Evolutionary conservation across 2,329 filamentous ascomycete species (phyloP), one percentile per base, ranked within the genome.

Genomic region (Botryotinia convoluta): DNA sequence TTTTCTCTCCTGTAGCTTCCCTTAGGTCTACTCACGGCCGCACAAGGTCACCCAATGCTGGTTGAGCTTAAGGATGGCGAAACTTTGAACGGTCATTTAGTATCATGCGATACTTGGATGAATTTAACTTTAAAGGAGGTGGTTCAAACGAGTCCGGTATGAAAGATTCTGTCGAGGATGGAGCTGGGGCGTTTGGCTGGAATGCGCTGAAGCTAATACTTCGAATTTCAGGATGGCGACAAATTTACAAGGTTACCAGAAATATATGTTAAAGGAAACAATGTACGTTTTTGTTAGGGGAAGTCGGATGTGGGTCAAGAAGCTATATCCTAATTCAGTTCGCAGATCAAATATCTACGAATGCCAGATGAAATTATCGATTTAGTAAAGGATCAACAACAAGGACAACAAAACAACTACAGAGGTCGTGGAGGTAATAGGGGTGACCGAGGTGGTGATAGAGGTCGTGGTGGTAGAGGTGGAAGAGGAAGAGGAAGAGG

Each of bases 81-180:
- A 84, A 98, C 96, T 0, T 89, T 99, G 75, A 99, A 98, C 84
- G 96, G 96, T 76, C 94, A 98, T 81, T 87, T 99, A 74, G 92
- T 98, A 83, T 94, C 92, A 83, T 99, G 95, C 90, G 96, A 99
- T 83, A 99, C 95, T 67, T 99, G 96, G 94, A 99, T 99, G 96
- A 99, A 99, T 85, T 86, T 99, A 79, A 98, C 95, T 3, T 85
- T 99, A 77, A 97, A 96, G 83, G 96, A 98, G 83, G 97, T 99
- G 35, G 93, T 98, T 51, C 95, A 98, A 84, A 98, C 96, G 29
- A 97, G 92, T 81, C 91, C 95, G 37, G 90, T 92, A 84, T 69
- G 86, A 78, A 39, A 67, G 35, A 42, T 65, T 35, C 7, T 26
- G 14, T 44, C 39, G 20, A 12, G 35, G 35, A 12, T n/a, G n/a